Evolutionary conservation across 163 green algal genomes (phyloP), one percentile per base, ranked within the genome.

Genomic region (Chlorella variabilis): DNA sequence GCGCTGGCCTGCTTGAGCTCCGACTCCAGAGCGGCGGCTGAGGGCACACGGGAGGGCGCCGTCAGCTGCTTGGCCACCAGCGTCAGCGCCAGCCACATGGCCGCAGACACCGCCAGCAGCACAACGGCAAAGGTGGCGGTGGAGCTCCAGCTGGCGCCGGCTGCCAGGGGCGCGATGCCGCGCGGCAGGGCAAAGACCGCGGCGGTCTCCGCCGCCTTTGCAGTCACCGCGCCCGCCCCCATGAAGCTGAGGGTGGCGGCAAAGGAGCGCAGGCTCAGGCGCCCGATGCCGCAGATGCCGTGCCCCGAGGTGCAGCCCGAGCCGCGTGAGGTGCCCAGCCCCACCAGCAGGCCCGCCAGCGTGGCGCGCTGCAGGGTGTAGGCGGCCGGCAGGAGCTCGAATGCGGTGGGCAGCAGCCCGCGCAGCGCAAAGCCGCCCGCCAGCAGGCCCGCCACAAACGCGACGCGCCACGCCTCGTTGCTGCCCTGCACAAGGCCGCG

Each of bases 261-360:
- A 17, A 93, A 61, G 70, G 76, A 90, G 42, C 93, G 86, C 2
- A 67, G 29, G 5, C 81, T 91, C 1, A 95, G 84, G 4, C 93
- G 84, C 7, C 89, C 86, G 69, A 87, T 91, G 68, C 93, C 93
- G 63, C 89, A 94, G 75, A 97, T 93, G 67, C 91, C 91, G 73
- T 95, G 92, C 13, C 91, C 91, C 2, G 76, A 89, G 38, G 90
- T 95, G 87, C 91, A 96, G 71, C 73, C 73, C 8, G 56, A 71
- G 54, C 93, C 93, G n/a, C 96, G 68, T 0, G 83, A 69, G 0
- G 90, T 82, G 27, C 93, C 93, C 18, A 92, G 1, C 7, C 93
- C 92, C 6, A 96, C 92, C 11, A 95, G 82, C n/a, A 94, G 58
- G 1, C 92, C 92, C 9, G 85, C 88, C 3, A 90, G 42, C n/a